Evolutionary conservation across 169 alveolate genomes (phyloP).

Genomic region (Perkinsus marinus): DNA sequence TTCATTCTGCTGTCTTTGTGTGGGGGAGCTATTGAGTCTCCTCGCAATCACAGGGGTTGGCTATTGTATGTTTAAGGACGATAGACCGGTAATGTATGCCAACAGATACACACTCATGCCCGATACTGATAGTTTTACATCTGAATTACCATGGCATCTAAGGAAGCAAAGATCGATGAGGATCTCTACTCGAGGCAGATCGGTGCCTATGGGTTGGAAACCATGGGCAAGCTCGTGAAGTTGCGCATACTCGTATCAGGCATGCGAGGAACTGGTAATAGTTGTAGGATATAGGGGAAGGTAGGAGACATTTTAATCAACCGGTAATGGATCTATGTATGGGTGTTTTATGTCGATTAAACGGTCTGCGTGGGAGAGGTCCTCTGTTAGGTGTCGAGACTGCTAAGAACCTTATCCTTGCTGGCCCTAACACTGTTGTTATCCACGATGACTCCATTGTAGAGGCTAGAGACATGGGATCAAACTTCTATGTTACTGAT

Average conservation of each 20-base stretch:
- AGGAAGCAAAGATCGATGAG: conserved; percentile 60
- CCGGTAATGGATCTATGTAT: too few relatives aligned
- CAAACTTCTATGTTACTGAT: conserved; percentile 77
- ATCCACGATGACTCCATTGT: conserved; percentile 70
- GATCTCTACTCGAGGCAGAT: conserved; percentile 92
- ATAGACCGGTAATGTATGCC: too few relatives aligned
- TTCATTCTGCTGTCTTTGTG: too few relatives aligned
- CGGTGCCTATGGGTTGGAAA: conserved; percentile 97
- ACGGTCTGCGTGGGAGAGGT: too few relatives aligned
- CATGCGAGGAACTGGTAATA: conserved; percentile 71
- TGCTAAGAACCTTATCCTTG: conserved; percentile 87
- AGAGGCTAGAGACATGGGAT: conserved; percentile 71
- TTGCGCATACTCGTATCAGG: conserved; percentile 83
- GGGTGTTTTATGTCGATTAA: too few relatives aligned
- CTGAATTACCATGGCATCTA: neutral
- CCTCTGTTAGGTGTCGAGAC: conserved; percentile 48
- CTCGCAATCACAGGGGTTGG: too few relatives aligned
- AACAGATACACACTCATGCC: too few relatives aligned
- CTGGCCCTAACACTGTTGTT: conserved; percentile 84
- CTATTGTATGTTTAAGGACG: too few relatives aligned
- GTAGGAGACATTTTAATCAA: neutral
- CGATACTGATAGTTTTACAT: neutral
- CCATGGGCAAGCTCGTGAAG: conserved; percentile 84
- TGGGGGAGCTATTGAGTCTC: too few relatives aligned
- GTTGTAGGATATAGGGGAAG: conserved; percentile 24